Evolutionary conservation across 140 eudicot genomes (phyloP).

Genomic region (Stevia rebaudiana): DNA sequence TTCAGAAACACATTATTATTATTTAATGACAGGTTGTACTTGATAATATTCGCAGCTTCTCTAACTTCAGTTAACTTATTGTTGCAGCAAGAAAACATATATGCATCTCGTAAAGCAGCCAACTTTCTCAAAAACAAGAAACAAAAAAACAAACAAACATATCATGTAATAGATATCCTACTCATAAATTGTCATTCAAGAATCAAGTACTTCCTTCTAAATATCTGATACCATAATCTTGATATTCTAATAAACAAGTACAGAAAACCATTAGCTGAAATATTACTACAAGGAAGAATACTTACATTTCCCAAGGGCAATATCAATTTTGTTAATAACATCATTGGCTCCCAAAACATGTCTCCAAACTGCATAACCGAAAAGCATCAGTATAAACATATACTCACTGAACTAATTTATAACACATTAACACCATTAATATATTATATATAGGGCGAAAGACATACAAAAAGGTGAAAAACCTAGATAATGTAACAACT

Average conservation of each 20-base stretch:
- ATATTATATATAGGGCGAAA: not conserved
- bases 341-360: conserved; percentile 87
- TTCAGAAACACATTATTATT: conserved; percentile 12
- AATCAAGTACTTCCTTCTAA: not conserved
- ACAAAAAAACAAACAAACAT: too few relatives aligned
- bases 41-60: not conserved
- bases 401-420: not conserved
- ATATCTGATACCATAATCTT: not conserved
- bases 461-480: conserved; percentile 1
- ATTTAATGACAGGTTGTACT: not conserved
- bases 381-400: conserved; percentile 15
- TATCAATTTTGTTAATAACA: conserved; percentile 57
- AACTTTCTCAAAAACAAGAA: not conserved
- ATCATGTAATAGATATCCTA: too few relatives aligned
- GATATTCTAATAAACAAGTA: conserved; percentile 1
- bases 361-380: conserved; percentile 80
- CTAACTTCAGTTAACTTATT: not conserved
- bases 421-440: not conserved
- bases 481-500: conserved; percentile 16
- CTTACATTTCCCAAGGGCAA: conserved; percentile 96
- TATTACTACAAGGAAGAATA: not conserved
- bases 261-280: not conserved
- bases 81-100: not conserved
- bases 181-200: not conserved
- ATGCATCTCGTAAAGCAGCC: not conserved